Evolutionary conservation across 805 yeast genomes (phyloP), one percentile per base, ranked within the genome.

Genomic region (Saccharomyces cerevisiae): DNA sequence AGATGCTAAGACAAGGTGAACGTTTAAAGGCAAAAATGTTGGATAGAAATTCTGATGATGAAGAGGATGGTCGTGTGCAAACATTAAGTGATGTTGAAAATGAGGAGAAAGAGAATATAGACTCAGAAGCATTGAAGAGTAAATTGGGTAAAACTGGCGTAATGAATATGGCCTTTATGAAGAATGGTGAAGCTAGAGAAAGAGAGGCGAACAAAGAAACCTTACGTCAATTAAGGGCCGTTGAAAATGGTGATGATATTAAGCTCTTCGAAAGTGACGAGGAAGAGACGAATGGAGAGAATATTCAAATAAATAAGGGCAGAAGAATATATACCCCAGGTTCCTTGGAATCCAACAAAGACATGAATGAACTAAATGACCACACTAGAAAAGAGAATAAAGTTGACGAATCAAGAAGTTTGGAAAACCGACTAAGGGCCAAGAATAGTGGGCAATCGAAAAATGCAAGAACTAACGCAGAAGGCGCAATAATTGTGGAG

Each of bases 131-230:
- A 11, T 62, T 61, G 2, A 68, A 69, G 32, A 70, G 73, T 31
- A 77, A 75, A 48, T 69, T 84, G n/a, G 91, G 94, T 22, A 92
- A 91, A 69, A 73, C 79, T n/a, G 97, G 98, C 53, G 84, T 92
- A 22, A 73, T 92, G 79, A 85, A 83, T 50, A 94, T 94, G 98
- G 96, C 91, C 60, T 92, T 92, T 70, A 92, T 92, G 98, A 84
- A 79, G 60, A 86, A 85, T 56, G 98, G 98, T 1, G 96, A 85
- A 57, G 84, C 83, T 53, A 79, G 84, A 59, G 80, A 81, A 57
- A 79, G 76, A 55, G 76, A 78, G 52, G 82, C 77, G 47, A 91
- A 89, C 68, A 70, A 76, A 51, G 75, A 76, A 55, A 77, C 79
- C 31, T 68, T 83, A 47, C 79, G 76, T 55, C 73, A 75, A 49